These are phyloP conservation scores for Quercus robur DNA, from an alignment of 306 rosid genomes.

Conservation along the genomic window DNA sequence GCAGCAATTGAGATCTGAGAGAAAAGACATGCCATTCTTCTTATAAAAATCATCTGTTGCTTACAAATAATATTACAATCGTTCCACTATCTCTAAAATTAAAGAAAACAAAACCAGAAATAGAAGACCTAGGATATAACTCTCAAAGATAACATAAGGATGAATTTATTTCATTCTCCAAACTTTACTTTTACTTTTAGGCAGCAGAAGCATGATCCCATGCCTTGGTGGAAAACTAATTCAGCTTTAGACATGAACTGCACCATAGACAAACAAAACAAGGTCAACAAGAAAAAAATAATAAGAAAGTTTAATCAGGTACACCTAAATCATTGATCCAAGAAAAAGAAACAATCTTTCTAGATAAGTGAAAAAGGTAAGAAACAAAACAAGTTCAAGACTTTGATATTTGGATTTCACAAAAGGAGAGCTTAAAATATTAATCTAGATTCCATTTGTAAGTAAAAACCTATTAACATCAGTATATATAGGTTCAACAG, in stretches of 20 bases:
- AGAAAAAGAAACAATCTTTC: too few relatives aligned
- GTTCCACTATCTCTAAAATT: constrained; percentile 1
- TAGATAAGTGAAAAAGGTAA: too few relatives aligned
- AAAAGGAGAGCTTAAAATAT: too few relatives aligned
- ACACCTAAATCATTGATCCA: too few relatives aligned
- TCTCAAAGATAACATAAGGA: background rate
- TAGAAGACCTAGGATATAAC: background rate
- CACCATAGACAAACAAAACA: background rate
- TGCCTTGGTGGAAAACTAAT: background rate
- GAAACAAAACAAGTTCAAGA: too few relatives aligned
- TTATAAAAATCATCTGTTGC: constrained; percentile 3
- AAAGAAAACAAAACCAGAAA: background rate
- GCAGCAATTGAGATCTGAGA: background rate
- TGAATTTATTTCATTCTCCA: constrained; percentile 2
- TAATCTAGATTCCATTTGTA: too few relatives aligned
- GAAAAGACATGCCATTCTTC: background rate
- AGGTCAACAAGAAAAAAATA: background rate
- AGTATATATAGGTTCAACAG: too few relatives aligned
- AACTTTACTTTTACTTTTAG: background rate
- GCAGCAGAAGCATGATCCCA: constrained; percentile 1
- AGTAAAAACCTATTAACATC: too few relatives aligned
- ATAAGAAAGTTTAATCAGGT: background rate
- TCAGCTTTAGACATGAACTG: background rate
- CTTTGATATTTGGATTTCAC: too few relatives aligned
- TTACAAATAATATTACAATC: background rate